These are phyloP conservation scores for Fagopyrum homotropicum DNA, from an alignment of 148 eudicot species.

Conservation along the genomic window DNA sequence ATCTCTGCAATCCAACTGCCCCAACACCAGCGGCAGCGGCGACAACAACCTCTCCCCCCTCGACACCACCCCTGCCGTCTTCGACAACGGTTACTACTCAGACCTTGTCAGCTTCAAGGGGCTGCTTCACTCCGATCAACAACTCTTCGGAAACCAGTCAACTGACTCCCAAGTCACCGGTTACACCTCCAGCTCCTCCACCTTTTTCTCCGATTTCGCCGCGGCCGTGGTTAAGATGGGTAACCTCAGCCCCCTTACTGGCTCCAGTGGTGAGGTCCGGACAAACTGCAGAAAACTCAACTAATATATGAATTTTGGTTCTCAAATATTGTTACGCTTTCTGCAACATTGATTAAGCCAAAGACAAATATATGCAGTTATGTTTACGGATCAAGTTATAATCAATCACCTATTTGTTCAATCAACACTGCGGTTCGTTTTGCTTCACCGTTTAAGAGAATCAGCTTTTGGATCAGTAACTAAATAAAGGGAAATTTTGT, in stretches of 20 bases:
- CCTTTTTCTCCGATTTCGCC: slow-evolving; percentile 31
- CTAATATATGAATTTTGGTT: not conserved
- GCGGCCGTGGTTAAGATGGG: slow-evolving; percentile 46
- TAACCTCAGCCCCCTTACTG: slow-evolving; percentile 34
- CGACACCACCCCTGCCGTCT: slow-evolving; percentile 29
- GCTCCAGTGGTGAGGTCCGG: slow-evolving; percentile 38
- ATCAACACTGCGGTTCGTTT: too few relatives aligned
- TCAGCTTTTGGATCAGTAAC: too few relatives aligned
- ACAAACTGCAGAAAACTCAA: slow-evolving; percentile 18
- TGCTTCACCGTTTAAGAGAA: too few relatives aligned
- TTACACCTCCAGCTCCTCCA: slow-evolving; percentile 23
- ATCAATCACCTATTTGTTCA: too few relatives aligned
- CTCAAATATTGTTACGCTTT: too few relatives aligned
- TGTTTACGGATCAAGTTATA: too few relatives aligned
- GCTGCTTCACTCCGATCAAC: slow-evolving; percentile 43
- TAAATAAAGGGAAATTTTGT: too few relatives aligned
- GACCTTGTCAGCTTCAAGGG: slow-evolving; percentile 24
- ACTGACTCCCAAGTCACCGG: slow-evolving; percentile 26
- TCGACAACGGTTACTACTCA: slow-evolving; percentile 34
- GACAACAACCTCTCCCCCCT: slow-evolving; percentile 46
- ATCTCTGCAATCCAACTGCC: slow-evolving; percentile 30
- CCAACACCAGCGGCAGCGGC: slow-evolving; percentile 29
- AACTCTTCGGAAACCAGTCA: slow-evolving; percentile 33
- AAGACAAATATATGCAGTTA: too few relatives aligned
- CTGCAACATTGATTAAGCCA: too few relatives aligned